These are phyloP conservation scores for Lecanosticta acicola DNA, from an alignment of 2,329 filamentous ascomycete species.

Conservation along the genomic window DNA sequence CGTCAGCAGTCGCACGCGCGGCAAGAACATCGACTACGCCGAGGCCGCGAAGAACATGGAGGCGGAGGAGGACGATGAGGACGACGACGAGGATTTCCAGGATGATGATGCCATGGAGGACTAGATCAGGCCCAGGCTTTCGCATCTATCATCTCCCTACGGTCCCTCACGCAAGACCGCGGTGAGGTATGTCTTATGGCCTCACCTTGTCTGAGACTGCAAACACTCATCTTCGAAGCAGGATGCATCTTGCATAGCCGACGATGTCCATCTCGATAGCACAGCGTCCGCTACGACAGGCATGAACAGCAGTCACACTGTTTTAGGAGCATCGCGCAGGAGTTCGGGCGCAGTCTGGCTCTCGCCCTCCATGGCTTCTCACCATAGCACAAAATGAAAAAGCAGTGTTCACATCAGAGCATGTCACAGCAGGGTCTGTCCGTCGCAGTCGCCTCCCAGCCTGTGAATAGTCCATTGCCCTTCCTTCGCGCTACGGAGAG, in stretches of 20 bases:
- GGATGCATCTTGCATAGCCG: neutral
- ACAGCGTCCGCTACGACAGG: neutral
- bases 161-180: neutral
- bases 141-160: neutral
- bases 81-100: conserved; percentile 62
- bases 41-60: conserved; percentile 78
- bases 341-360: neutral
- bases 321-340: neutral
- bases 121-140: conserved; percentile 3
- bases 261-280: neutral
- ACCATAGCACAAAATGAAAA: neutral
- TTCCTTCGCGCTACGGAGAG: neutral
- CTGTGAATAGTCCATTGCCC: too few species aligned
- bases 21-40: conserved; percentile 86
- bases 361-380: neutral
- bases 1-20: conserved; percentile 76
- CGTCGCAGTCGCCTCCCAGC: too few species aligned
- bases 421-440: too few species aligned
- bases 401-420: neutral
- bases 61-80: conserved; percentile 71
- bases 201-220: too few species aligned
- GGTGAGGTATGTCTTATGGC: too few species aligned
- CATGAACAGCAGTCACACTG: neutral
- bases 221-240: neutral
- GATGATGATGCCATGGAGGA: conserved; percentile 48